Conservation (phyloP, 139 green algal genomes). For the Chlamydomonas sphaeroides region DNA sequence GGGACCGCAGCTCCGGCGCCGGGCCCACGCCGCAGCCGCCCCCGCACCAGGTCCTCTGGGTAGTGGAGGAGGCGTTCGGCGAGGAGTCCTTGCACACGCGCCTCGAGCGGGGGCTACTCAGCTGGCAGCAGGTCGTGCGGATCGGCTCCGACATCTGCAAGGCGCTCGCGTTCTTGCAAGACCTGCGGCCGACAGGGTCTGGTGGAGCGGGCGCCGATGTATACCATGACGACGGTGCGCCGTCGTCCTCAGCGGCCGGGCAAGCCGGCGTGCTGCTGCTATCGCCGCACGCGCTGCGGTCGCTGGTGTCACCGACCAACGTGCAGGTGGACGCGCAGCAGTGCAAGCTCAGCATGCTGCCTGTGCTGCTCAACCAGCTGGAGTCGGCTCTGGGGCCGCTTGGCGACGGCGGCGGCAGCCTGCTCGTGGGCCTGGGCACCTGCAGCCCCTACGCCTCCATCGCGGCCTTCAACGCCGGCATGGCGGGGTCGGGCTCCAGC, state of each 20-base stretch:
- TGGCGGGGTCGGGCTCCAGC: background rate
- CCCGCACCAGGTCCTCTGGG: conserved; percentile 57
- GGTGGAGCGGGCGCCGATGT: conserved; percentile 13
- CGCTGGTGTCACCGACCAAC: conserved; percentile 52
- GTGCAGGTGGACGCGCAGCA: conserved; percentile 58
- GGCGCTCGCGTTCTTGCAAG: conserved; percentile 64
- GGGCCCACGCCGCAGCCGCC: background rate
- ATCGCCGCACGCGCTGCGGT: conserved; percentile 54
- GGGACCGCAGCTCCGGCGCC: too few species aligned
- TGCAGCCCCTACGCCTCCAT: background rate
- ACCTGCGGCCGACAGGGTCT: conserved; percentile 39
- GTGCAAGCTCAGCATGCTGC: conserved; percentile 62
- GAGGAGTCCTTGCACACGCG: conserved; percentile 54
- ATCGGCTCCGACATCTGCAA: conserved; percentile 59
- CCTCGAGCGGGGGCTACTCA: conserved; percentile 63
- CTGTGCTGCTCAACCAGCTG: conserved; percentile 66
- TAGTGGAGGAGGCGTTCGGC: conserved; percentile 70
- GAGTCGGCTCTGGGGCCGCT: conserved; percentile 51
- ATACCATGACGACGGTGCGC: background rate
- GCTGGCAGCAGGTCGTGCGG: conserved; percentile 63
- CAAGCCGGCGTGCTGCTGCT: conserved; percentile 31
- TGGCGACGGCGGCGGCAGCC: conserved; percentile 39
- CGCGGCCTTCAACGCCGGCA: background rate
- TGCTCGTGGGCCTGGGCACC: background rate
- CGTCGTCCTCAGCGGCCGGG: background rate